Evolutionary conservation across 2,329 filamentous ascomycete species (phyloP).

Genomic region (Calonectria pauciramosa): DNA sequence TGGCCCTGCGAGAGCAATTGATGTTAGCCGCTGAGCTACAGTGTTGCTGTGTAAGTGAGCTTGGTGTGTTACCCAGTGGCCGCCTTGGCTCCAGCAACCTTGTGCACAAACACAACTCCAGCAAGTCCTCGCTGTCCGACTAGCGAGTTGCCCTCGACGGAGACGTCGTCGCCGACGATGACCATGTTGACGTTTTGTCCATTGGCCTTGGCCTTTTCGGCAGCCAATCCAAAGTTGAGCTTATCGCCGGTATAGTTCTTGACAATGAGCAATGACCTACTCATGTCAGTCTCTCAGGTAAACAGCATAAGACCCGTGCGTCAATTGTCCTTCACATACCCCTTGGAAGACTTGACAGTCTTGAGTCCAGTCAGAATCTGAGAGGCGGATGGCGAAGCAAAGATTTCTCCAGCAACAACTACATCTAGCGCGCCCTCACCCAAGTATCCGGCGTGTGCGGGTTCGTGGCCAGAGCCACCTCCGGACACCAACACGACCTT

Average conservation of each 20-base stretch:
- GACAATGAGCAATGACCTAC: constrained; percentile 41
- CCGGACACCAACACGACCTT: constrained; percentile 42
- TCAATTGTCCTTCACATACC: constrained; percentile 1
- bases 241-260: constrained; percentile 48
- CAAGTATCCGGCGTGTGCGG: constrained; percentile 43
- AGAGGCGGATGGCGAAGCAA: constrained; percentile 42
- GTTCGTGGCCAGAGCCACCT: constrained; percentile 43
- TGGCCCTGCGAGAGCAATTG: constrained; percentile 19
- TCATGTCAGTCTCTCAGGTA: neutral
- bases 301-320: neutral
- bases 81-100: constrained; percentile 42
- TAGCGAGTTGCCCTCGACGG: constrained; percentile 40
- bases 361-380: constrained; percentile 40
- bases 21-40: constrained; percentile 15
- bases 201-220: constrained; percentile 46
- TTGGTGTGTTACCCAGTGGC: constrained; percentile 35
- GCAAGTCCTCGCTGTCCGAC: constrained; percentile 43
- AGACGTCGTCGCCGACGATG: constrained; percentile 43
- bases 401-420: constrained; percentile 42
- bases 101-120: constrained; percentile 42
- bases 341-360: constrained; percentile 37
- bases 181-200: constrained; percentile 42
- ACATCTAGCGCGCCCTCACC: constrained; percentile 41
- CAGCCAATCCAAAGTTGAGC: constrained; percentile 47
- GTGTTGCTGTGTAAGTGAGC: neutral